phyloP scores from a whole-genome alignment of 306 rosid species.

The Quercus rubra region DNA sequence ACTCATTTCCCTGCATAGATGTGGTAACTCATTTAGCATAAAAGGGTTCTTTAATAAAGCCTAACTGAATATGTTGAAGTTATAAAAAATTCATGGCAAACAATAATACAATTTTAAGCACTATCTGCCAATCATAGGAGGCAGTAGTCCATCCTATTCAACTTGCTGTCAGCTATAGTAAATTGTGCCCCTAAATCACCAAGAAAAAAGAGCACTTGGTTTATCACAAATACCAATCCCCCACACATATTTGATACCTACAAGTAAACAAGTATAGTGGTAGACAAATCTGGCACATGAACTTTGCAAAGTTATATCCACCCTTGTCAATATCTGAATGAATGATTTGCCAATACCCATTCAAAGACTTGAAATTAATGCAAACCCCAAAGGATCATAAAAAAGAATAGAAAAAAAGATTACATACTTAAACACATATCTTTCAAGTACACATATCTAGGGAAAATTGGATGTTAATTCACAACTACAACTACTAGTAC shows the following conservation, averaged over 20 bases:
- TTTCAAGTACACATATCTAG: background rate
- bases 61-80: background rate
- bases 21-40: background rate
- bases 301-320: background rate
- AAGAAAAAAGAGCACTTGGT: background rate
- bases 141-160: background rate
- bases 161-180: background rate
- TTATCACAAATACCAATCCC: background rate
- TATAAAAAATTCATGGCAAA: background rate
- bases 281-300: conserved; percentile 17
- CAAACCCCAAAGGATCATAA: background rate
- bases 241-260: too few species aligned
- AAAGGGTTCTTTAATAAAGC: too few species aligned
- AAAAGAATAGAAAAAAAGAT: too few species aligned
- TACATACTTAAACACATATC: background rate
- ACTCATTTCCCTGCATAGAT: too few species aligned
- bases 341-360: conserved; percentile 18
- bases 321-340: conserved; percentile 1
- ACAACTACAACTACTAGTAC: conserved; percentile 4
- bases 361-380: background rate
- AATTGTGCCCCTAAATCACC: background rate
- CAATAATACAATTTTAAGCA: background rate
- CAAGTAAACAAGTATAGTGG: background rate
- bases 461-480: conserved; percentile 8
- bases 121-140: background rate